Conservation (phyloP, 2,329 filamentous ascomycete genomes). For the Chaetomiaceae sp. region DNA sequence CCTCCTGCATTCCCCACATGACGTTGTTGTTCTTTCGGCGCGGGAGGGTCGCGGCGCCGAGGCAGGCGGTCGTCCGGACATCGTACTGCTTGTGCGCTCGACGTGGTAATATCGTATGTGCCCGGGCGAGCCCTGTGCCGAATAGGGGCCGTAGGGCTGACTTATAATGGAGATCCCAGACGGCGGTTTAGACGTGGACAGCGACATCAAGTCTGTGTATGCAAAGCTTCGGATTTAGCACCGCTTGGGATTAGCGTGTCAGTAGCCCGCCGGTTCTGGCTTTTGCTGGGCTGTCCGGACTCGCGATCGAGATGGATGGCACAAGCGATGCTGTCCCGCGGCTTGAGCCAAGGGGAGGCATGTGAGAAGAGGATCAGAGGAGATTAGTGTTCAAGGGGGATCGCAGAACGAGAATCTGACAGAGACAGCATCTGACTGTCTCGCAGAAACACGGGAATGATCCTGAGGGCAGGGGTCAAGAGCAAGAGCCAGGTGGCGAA, state of each 20-base stretch:
- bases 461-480: not conserved
- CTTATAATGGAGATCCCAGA: conserved; percentile 20
- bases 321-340: not conserved
- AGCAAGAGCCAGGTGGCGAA: too few species aligned
- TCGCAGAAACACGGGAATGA: too few species aligned
- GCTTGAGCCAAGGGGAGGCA: not conserved
- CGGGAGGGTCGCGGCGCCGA: conserved; percentile 24
- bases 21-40: conserved; percentile 35
- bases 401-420: too few species aligned
- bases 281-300: not conserved
- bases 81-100: conserved; percentile 17
- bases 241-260: conserved; percentile 21
- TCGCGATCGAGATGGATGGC: not conserved
- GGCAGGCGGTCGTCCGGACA: conserved; percentile 33
- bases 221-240: conserved; percentile 23
- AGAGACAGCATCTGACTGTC: too few species aligned
- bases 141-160: conserved; percentile 24
- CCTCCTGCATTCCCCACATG: conserved; percentile 46
- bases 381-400: too few species aligned
- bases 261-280: conserved; percentile 10
- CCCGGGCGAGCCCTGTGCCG: not conserved
- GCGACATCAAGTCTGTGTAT: conserved; percentile 17
- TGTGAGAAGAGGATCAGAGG: too few species aligned
- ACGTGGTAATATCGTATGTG: not conserved
- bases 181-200: conserved; percentile 11